Evolutionary conservation across 768 basidiomycete genomes (phyloP).

Genomic region (Rhodotorula toruloides): DNA sequence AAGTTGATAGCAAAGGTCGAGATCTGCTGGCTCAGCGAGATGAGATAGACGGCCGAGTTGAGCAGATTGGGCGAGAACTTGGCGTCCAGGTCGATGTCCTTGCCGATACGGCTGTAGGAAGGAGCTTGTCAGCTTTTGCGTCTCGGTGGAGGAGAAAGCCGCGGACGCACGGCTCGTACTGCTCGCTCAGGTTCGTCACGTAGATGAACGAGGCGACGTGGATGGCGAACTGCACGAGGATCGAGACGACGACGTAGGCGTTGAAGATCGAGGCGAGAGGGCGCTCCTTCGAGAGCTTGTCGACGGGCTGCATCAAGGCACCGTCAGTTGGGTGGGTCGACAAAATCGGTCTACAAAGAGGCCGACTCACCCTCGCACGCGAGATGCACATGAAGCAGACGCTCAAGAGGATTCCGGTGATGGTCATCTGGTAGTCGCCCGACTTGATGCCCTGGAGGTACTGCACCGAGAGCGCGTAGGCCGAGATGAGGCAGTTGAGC

Average conservation of each 20-base stretch:
- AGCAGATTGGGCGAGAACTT: constrained; percentile 91
- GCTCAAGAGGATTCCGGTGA: constrained; percentile 95
- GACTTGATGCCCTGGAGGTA: constrained; percentile 99
- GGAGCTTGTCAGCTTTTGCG: background rate
- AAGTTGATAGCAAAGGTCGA: constrained; percentile 99
- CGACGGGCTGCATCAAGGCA: constrained; percentile 69
- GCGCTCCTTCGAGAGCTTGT: constrained; percentile 86
- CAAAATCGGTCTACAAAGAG: background rate
- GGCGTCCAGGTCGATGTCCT: constrained; percentile 78
- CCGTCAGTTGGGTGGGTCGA: background rate
- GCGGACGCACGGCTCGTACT: constrained; percentile 58
- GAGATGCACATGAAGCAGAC: constrained; percentile 99
- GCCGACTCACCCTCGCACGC: constrained; percentile 76
- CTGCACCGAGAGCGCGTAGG: constrained; percentile 95
- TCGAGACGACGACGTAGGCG: constrained; percentile 85
- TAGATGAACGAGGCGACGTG: constrained; percentile 87
- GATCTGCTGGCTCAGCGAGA: constrained; percentile 88
- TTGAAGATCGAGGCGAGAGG: constrained; percentile 96
- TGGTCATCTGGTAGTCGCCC: constrained; percentile 96
- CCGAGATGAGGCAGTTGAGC: constrained; percentile 93
- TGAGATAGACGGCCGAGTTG: constrained; percentile 93
- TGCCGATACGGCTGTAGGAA: constrained; percentile 56
- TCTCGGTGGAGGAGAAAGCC: background rate
- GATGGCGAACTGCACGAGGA: constrained; percentile 85
- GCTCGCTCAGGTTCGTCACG: constrained; percentile 79